Base-by-base conservation (phyloP, 192 early-diverging fungal genomes). In the Mortierella claussenii region DNA sequence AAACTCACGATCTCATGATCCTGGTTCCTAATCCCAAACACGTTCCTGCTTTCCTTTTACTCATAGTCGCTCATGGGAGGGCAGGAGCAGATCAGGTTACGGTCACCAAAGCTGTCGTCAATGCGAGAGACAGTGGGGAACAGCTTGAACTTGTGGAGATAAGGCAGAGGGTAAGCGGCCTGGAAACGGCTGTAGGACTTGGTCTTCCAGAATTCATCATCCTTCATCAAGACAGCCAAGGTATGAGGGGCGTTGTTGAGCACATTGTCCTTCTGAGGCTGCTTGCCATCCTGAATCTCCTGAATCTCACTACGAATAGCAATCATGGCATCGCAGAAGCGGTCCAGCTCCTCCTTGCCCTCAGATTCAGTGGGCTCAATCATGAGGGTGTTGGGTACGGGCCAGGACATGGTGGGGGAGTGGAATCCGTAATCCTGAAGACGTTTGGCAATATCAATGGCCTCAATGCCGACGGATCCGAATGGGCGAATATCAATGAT, bases 351-450 rank as follows among this genome's bases (percentile, higher is more conserved):
- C 65, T 81, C 88, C 75, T 91, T 90, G 68, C 88, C 85, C 82
- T 99, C 98, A 58, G 95, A 97, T 79, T 99, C 98, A 49, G 98
- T 99, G 18, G 98, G 98, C 85, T 99, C 98, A 68, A 99, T 91
- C 98, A 99, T 99, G 48, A 99, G 90, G 13, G 98, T 99, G 89
- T 98, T 97, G 63, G 94, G 85, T 24, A 98, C 97, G 23, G 98
- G 98, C 92, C 96, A 99, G 20, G 96, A 97, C 98, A 99, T 99
- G 76, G 98, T 99, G 33, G 98, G 98, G 33, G 89, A 90, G 83
- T 99, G 98, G 88, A 99, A 99, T 23, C 96, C 95, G 76, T 98
- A 99, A 83, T 99, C 98, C 82, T 97, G 92, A 50, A 99, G 89
- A 40, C 98, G 93, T 89, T 99, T 99, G 81, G 98, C 98, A 80